Evolutionary conservation across 352 stramenopile species (phyloP).

Genomic region (Phytophthora sp.): DNA sequence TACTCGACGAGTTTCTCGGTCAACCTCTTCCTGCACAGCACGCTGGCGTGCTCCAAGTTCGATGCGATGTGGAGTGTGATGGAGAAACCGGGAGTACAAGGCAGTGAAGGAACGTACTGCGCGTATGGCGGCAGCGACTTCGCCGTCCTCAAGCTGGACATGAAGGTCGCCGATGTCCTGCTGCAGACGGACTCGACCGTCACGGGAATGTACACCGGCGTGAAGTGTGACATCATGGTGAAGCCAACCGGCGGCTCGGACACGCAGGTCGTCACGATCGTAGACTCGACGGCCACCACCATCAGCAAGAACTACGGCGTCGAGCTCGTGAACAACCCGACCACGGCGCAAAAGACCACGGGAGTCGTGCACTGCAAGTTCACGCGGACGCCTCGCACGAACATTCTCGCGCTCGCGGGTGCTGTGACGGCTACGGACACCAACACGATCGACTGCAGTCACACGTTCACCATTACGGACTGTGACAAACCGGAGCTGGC

Average conservation of each 20-base stretch:
- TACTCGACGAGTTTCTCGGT: slow-evolving; percentile 32
- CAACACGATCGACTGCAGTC: slow-evolving; percentile 12
- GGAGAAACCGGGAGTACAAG: slow-evolving; percentile 13
- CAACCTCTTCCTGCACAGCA: slow-evolving; percentile 42
- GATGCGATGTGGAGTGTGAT: slow-evolving; percentile 14
- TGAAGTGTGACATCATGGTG: slow-evolving; percentile 17
- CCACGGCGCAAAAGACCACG: slow-evolving; percentile 37
- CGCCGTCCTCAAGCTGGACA: slow-evolving; percentile 11
- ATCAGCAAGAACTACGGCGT: slow-evolving; percentile 41
- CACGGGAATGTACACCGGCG: slow-evolving; percentile 6
- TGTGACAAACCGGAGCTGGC: slow-evolving; percentile 1
- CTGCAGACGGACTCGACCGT: not conserved
- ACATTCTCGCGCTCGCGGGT: not conserved
- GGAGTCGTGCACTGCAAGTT: slow-evolving; percentile 56
- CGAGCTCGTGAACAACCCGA: slow-evolving; percentile 44
- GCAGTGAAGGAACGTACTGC: slow-evolving; percentile 6
- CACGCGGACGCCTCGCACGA: slow-evolving; percentile 1
- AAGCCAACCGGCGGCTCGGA: slow-evolving; percentile 8
- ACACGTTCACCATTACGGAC: slow-evolving; percentile 13
- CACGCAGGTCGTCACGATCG: not conserved
- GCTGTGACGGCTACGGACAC: not conserved
- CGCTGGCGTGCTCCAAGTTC: slow-evolving; percentile 17
- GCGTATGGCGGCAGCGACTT: slow-evolving; percentile 32
- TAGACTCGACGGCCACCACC: slow-evolving; percentile 3
- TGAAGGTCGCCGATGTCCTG: slow-evolving; percentile 4